Evolutionary conservation across 305 asterid species (phyloP), one percentile per base, ranked within the genome.

Genomic region (Fraxinus angustifolia): DNA sequence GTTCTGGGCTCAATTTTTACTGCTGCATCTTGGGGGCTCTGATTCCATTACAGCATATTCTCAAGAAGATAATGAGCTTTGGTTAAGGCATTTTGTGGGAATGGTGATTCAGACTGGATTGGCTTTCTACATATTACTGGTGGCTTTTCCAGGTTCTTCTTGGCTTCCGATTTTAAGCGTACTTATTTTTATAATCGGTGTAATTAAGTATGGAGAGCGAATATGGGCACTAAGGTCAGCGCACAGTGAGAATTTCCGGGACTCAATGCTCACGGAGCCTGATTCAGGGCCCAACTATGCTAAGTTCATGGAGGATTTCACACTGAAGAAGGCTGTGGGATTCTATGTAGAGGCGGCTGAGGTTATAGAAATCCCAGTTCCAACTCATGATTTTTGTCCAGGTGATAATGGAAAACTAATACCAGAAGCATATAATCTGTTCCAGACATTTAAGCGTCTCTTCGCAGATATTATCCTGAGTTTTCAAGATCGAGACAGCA

Each of bases 21-120:
- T 89, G 60, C 82, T 88, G 75, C 94, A 90, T 77, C 87, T 90
- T n/a, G 94, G 92, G 6, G 94, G 92, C n/a, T 91, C 94, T 3
- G 92, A 91, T 75, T 87, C 88, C 70, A 91, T 91, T 72, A 91
- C 94, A 8, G 91, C 91, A 78, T 91, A 86, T 80, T 82, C 94
- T 0, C 21, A 88, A 75, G 92, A 89, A 26, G 94, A 91, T 70
- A 91, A 91, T 23, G 90, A 89, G 88, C 90, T 91, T 36, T 89
- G 92, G 94, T 12, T 79, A 2, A 78, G 94, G 77, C 90, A 87
- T 78, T 19, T 82, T n/a, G 82, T 88, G 6, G 88, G 86, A 14
- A 70, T 89, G 8, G 1, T 84, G 14, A 75, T 84, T 78, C 94
- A 91, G 75, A 84, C 83, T 10, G 38, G 76, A 38, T 75, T 88